Evolutionary conservation across 305 asterid genomes (phyloP).

Genomic region (Fraxinus ornus): DNA sequence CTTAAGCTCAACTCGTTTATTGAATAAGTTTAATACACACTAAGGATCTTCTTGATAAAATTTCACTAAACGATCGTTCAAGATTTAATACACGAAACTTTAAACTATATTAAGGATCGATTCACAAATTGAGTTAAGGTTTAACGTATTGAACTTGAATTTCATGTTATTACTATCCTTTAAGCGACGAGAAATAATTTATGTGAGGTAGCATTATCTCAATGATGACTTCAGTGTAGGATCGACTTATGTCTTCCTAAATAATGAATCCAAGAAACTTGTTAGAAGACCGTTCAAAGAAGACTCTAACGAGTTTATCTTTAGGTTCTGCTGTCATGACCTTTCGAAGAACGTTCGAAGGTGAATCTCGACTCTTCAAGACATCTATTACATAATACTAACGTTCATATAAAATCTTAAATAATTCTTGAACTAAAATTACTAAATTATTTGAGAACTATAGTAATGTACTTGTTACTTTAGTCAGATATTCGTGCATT

Average conservation of each 20-base stretch:
- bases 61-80: background rate
- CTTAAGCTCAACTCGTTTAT: background rate
- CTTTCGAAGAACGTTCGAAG: background rate
- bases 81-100: background rate
- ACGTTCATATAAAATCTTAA: too few species aligned
- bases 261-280: background rate
- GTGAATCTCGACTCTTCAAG: background rate
- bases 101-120: background rate
- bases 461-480: background rate
- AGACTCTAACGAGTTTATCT: background rate
- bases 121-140: background rate
- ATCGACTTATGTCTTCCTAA: background rate
- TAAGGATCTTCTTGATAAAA: background rate
- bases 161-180: background rate
- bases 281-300: background rate
- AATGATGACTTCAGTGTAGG: background rate
- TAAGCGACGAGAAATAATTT: background rate
- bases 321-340: background rate
- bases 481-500: slow-evolving; percentile 17
- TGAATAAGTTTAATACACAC: background rate
- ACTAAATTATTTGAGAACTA: background rate
- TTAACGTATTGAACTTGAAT: background rate
- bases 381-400: background rate
- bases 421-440: background rate
- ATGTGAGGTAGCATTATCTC: background rate